These are phyloP conservation scores for Ascochyta rabiei DNA, from an alignment of 2,329 filamentous ascomycete species.

Conservation along the genomic window DNA sequence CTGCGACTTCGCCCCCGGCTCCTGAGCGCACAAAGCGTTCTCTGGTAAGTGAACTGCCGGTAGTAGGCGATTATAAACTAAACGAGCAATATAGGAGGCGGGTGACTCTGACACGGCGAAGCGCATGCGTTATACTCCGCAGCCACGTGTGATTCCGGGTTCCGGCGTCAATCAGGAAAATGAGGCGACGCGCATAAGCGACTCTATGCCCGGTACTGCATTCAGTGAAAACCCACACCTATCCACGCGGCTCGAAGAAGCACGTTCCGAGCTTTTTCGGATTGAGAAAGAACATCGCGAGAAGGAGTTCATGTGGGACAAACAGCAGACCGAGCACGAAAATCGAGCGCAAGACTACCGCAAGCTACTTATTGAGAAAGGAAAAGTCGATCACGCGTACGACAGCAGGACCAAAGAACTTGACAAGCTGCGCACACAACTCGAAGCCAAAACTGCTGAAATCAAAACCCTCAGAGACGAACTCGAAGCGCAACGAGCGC, in stretches of 20 bases:
- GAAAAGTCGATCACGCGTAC: conserved; percentile 22
- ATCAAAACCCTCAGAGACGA: conserved; percentile 16
- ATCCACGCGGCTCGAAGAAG: conserved; percentile 15
- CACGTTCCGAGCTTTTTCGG: conserved; percentile 12
- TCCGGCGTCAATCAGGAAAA: conserved; percentile 16
- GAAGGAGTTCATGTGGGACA: conserved; percentile 25
- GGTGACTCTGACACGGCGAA: conserved; percentile 39
- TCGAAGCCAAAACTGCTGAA: conserved; percentile 23
- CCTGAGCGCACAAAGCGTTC: conserved; percentile 37
- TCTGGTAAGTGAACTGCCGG: conserved; percentile 19
- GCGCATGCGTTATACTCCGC: conserved; percentile 43
- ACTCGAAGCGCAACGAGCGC: conserved; percentile 27
- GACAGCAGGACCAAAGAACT: conserved; percentile 22
- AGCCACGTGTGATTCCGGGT: conserved; percentile 20
- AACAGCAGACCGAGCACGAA: conserved; percentile 38
- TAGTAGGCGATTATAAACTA: background rate
- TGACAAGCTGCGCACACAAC: conserved; percentile 26
- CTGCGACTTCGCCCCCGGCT: conserved; percentile 21
- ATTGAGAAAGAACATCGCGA: conserved; percentile 21
- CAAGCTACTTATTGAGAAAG: conserved; percentile 23
- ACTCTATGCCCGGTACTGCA: conserved; percentile 47
- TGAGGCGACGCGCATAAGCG: conserved; percentile 51
- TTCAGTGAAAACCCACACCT: conserved; percentile 15
- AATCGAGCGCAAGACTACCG: conserved; percentile 28
- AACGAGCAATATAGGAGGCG: conserved; percentile 22